Conservation (phyloP, 208 protist species). For the Acanthamoeba healyi region DNA sequence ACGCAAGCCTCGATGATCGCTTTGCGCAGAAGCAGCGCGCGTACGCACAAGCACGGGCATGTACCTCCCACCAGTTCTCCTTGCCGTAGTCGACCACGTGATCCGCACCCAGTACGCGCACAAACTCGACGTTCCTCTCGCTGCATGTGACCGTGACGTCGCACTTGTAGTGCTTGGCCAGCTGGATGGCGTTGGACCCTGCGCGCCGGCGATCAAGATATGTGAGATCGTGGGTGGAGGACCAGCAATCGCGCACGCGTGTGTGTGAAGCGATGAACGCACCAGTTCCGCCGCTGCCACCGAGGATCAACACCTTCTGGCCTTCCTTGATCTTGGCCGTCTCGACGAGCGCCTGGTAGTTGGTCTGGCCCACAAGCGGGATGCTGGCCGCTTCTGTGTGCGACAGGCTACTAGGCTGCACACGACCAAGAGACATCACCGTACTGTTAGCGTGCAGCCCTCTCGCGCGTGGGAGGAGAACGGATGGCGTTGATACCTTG, state of each 20-base stretch:
- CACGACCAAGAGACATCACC: neutral
- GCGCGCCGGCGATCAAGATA: neutral
- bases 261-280: neutral
- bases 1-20: no score
- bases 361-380: conserved; percentile 10
- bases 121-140: conserved; percentile 25
- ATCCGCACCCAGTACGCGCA: neutral
- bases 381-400: conserved; percentile 41
- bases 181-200: conserved; percentile 34
- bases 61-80: conserved; percentile 34
- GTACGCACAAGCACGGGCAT: neutral
- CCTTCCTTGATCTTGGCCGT: conserved; percentile 10
- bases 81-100: conserved; percentile 1
- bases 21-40: no score
- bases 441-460: neutral
- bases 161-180: conserved; percentile 26
- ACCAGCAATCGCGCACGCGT: neutral
- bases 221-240: neutral
- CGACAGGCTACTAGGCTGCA: neutral
- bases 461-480: neutral
- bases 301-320: conserved; percentile 37
- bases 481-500: neutral
- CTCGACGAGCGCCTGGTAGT: conserved; percentile 19
- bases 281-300: conserved; percentile 25
- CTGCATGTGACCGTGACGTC: conserved; percentile 18